A percentile compares a stretch with the other conserved stretches of the same genome.
Evolutionary conservation across 352 stramenopile genomes (phyloP).

Genomic region (Peronosclerospora sorghi): DNA sequence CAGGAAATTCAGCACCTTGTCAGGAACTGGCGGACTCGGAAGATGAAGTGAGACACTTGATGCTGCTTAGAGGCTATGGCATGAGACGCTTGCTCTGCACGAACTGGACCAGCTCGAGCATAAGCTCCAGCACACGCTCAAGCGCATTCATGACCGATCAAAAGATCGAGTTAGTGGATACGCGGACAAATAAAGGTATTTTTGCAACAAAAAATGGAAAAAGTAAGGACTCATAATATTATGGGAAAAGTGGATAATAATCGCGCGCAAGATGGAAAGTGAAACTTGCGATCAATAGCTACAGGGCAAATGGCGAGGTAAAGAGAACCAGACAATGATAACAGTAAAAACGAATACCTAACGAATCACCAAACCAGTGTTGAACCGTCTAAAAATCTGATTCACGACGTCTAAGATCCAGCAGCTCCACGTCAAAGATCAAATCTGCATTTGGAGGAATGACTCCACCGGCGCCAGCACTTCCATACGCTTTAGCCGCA

Average conservation of each 20-base stretch:
- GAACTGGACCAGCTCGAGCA: constrained; percentile 45
- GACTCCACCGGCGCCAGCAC: constrained; percentile 58
- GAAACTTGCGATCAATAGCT: constrained; percentile 59
- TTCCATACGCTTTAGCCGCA: constrained; percentile 89
- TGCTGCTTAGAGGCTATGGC: constrained; percentile 69
- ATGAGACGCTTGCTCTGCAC: constrained; percentile 36
- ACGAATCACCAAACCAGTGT: no score
- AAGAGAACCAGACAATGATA: constrained; percentile 30
- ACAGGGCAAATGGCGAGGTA: constrained; percentile 52
- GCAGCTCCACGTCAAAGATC: constrained; percentile 90
- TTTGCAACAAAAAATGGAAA: constrained; percentile 30
- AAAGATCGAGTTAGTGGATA: constrained; percentile 46
- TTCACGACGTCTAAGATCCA: constrained; percentile 50
- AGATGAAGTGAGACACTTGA: constrained; percentile 55
- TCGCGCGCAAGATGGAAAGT: constrained; percentile 28
- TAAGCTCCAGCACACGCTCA: constrained; percentile 44
- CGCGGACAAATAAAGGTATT: constrained; percentile 37
- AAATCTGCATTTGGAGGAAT: constrained; percentile 90
- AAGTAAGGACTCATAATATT: constrained; percentile 24
- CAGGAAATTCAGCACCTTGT: constrained; percentile 53
- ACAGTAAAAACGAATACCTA: no score
- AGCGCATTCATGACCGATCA: constrained; percentile 38
- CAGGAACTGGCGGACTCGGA: constrained; percentile 73
- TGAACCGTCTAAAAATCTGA: no score
- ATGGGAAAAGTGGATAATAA: constrained; percentile 40